Conservation (phyloP, 148 eudicot species). For the Dianthus caryophyllus region DNA sequence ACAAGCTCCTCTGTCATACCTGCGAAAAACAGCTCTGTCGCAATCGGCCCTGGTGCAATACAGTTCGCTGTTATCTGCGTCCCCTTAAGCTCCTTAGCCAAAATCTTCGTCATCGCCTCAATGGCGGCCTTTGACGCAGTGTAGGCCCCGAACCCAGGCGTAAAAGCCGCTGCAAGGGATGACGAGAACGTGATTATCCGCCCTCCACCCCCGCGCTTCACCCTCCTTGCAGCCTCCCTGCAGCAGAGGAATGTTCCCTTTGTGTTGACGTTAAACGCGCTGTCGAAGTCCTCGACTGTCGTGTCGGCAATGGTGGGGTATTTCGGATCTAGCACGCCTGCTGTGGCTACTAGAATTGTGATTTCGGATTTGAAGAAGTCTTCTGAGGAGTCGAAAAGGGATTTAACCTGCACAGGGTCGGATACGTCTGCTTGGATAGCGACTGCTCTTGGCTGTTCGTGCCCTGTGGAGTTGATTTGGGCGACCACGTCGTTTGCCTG, state of each 20-base stretch:
- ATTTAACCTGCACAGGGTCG: slow-evolving; percentile 20
- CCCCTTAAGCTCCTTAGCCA: slow-evolving; percentile 45
- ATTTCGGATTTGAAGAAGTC: slow-evolving; percentile 18
- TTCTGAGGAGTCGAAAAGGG: slow-evolving; percentile 16
- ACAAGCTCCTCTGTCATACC: slow-evolving; percentile 31
- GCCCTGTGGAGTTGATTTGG: slow-evolving; percentile 16
- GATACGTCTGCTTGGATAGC: slow-evolving; percentile 24
- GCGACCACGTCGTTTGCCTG: slow-evolving; percentile 26
- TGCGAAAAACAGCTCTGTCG: slow-evolving; percentile 36
- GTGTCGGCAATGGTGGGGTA: slow-evolving; percentile 28
- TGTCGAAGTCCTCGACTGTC: slow-evolving; percentile 21
- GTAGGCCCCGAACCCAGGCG: slow-evolving; percentile 37
- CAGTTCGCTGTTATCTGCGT: slow-evolving; percentile 39
- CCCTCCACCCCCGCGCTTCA: slow-evolving; percentile 35
- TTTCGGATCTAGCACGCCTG: slow-evolving; percentile 28
- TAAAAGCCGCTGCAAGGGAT: slow-evolving; percentile 29
- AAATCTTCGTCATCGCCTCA: slow-evolving; percentile 38
- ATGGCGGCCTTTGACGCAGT: slow-evolving; percentile 48
- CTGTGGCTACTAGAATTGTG: slow-evolving; percentile 29
- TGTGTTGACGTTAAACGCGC: slow-evolving; percentile 7
- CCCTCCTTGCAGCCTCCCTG: slow-evolving; percentile 28
- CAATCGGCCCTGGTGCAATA: slow-evolving; percentile 41
- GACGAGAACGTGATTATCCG: slow-evolving; percentile 35
- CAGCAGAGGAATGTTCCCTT: slow-evolving; percentile 30
- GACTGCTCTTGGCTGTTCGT: slow-evolving; percentile 14